Evolutionary conservation across 2,329 filamentous ascomycete genomes (phyloP).

Genomic region (Penicillium sclerotiorum): DNA sequence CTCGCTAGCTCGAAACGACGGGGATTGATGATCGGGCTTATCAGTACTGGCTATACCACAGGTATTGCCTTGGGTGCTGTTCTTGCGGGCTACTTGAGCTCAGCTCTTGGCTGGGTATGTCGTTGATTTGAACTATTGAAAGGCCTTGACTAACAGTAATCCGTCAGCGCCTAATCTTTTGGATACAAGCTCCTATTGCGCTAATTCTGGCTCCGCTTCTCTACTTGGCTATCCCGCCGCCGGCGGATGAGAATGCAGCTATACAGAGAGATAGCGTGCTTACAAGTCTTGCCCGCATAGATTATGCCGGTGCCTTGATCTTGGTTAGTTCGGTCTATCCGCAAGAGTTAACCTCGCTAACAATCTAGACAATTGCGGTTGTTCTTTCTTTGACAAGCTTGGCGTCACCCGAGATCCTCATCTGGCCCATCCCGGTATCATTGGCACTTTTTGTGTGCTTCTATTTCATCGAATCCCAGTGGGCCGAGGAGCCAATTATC

Average conservation of each 20-base stretch:
- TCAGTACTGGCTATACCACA: slow-evolving; percentile 72
- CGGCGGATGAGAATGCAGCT: slow-evolving; percentile 38
- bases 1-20: slow-evolving; percentile 67
- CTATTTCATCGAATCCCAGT: slow-evolving; percentile 63
- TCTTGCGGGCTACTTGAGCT: slow-evolving; percentile 66
- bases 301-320: slow-evolving; percentile 72
- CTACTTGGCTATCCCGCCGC: slow-evolving; percentile 65
- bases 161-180: slow-evolving; percentile 69
- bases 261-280: slow-evolving; percentile 38
- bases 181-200: slow-evolving; percentile 67
- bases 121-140: neutral
- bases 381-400: slow-evolving; percentile 73
- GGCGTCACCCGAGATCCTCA: slow-evolving; percentile 63
- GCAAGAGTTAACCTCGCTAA: slow-evolving; percentile 4
- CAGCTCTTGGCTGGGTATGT: slow-evolving; percentile 69
- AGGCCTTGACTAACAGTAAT: neutral
- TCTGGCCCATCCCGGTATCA: slow-evolving; percentile 63
- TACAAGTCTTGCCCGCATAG: slow-evolving; percentile 65
- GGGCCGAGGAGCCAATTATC: slow-evolving; percentile 72
- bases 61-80: slow-evolving; percentile 73
- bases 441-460: slow-evolving; percentile 60
- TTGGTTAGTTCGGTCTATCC: slow-evolving; percentile 52
- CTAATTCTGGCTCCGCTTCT: slow-evolving; percentile 64
- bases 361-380: slow-evolving; percentile 58
- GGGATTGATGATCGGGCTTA: slow-evolving; percentile 72